phyloP scores from a whole-genome alignment of 2,329 filamentous ascomycete genomes.

The Myrmaecium sp. region DNA sequence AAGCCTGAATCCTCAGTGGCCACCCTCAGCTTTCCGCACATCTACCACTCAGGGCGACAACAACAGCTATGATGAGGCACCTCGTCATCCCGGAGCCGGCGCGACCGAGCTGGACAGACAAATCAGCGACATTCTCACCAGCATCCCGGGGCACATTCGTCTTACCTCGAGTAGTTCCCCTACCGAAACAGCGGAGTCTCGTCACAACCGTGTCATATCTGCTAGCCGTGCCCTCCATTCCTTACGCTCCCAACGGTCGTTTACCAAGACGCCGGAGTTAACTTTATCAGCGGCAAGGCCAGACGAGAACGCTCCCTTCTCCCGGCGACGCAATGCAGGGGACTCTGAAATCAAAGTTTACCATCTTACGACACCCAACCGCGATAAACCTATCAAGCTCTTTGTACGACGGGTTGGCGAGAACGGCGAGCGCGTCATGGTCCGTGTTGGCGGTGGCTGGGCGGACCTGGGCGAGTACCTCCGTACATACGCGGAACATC shows the following conservation, averaged over 20 bases:
- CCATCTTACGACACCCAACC: slow-evolving; percentile 69
- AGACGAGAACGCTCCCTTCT: slow-evolving; percentile 7
- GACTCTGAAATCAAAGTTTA: slow-evolving; percentile 70
- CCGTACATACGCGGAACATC: slow-evolving; percentile 81
- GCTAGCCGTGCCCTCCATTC: neutral
- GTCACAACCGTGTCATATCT: slow-evolving; percentile 5
- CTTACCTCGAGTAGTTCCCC: slow-evolving; percentile 49
- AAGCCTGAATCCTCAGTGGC: slow-evolving; percentile 1
- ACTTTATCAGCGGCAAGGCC: slow-evolving; percentile 20
- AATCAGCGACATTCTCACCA: slow-evolving; percentile 61
- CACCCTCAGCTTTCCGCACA: neutral
- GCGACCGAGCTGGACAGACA: slow-evolving; percentile 52
- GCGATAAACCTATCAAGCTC: slow-evolving; percentile 79
- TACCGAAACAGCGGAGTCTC: slow-evolving; percentile 26
- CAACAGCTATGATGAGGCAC: neutral
- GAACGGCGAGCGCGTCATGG: slow-evolving; percentile 85
- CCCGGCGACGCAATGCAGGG: slow-evolving; percentile 6
- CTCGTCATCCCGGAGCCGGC: slow-evolving; percentile 9
- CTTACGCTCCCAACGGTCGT: slow-evolving; percentile 1
- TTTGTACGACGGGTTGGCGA: slow-evolving; percentile 89
- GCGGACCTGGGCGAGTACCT: slow-evolving; percentile 90
- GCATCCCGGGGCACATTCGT: slow-evolving; percentile 63
- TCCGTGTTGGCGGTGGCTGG: slow-evolving; percentile 96
- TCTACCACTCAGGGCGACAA: neutral
- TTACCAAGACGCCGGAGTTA: slow-evolving; percentile 18